These are phyloP conservation scores for Epichloe glyceriae DNA, from an alignment of 2,329 filamentous ascomycete genomes.

Conservation along the genomic window DNA sequence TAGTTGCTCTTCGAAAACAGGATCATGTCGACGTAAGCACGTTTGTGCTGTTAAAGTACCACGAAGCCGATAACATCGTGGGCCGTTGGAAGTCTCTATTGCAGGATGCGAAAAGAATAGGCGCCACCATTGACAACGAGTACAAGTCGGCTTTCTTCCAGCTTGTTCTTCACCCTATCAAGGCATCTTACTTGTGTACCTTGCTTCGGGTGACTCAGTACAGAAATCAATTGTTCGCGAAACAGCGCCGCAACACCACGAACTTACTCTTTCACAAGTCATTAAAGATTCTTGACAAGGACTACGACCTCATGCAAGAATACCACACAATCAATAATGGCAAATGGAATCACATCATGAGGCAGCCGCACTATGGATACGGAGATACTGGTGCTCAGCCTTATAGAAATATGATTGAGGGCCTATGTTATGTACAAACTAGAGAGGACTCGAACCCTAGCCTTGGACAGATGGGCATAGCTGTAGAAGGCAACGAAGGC, in stretches of 20 bases:
- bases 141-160: slow-evolving; percentile 45
- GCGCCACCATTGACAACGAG: slow-evolving; percentile 26
- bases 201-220: slow-evolving; percentile 32
- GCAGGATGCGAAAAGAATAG: slow-evolving; percentile 29
- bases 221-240: slow-evolving; percentile 39
- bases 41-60: slow-evolving; percentile 46
- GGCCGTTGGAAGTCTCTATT: slow-evolving; percentile 38
- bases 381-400: slow-evolving; percentile 17
- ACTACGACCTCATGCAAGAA: slow-evolving; percentile 35
- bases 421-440: slow-evolving; percentile 39
- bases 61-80: slow-evolving; percentile 43
- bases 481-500: slow-evolving; percentile 20
- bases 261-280: slow-evolving; percentile 35
- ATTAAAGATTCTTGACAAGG: slow-evolving; percentile 36
- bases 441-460: slow-evolving; percentile 35
- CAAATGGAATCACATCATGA: slow-evolving; percentile 44
- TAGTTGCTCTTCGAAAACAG: slow-evolving; percentile 41
- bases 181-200: slow-evolving; percentile 41
- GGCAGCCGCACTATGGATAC: slow-evolving; percentile 36
- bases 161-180: slow-evolving; percentile 46
- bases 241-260: slow-evolving; percentile 42
- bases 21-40: slow-evolving; percentile 44
- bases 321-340: slow-evolving; percentile 38
- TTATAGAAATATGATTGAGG: slow-evolving; percentile 40
- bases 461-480: slow-evolving; percentile 22